Percentiles rank a stretch among this genome's conserved stretches.
Conservation (phyloP, 2,329 filamentous ascomycete genomes). For the Aspergillus brunneoviolaceus region DNA sequence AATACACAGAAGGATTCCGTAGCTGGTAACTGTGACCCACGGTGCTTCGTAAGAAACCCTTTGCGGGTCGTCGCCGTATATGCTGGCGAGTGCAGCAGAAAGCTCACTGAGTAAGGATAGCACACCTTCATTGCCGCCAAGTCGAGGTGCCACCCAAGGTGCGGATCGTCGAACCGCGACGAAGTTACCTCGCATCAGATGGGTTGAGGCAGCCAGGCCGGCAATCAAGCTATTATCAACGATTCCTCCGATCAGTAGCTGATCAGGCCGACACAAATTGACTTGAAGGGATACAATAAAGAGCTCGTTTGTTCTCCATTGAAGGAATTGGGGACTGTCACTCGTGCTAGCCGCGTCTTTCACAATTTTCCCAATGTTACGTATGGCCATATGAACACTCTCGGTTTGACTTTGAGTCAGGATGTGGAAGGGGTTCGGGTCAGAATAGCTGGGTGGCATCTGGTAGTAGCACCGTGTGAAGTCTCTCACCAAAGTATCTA, state of each 20-base stretch:
- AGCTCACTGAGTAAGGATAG: background rate
- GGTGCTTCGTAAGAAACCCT: conserved; percentile 30
- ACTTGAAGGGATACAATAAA: conserved; percentile 29
- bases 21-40: conserved; percentile 31
- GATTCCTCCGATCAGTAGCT: conserved; percentile 36
- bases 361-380: background rate
- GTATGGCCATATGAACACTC: conserved; percentile 16
- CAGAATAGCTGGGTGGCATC: conserved; percentile 30
- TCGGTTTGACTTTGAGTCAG: conserved; percentile 35
- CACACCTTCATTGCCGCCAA: background rate
- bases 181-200: conserved; percentile 21
- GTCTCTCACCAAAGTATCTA: conserved; percentile 29
- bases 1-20: conserved; percentile 31
- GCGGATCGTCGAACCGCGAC: background rate
- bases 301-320: conserved; percentile 22
- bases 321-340: background rate
- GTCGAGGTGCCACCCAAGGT: background rate
- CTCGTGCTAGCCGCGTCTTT: background rate
- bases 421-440: conserved; percentile 36
- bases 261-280: conserved; percentile 33
- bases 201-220: conserved; percentile 33
- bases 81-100: background rate
- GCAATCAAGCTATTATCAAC: conserved; percentile 34
- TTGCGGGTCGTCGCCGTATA: conserved; percentile 2
- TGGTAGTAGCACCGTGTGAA: conserved; percentile 40